These are phyloP conservation scores for Backusella australiensis DNA, from an alignment of 192 early-diverging fungal species.

Conservation along the genomic window DNA sequence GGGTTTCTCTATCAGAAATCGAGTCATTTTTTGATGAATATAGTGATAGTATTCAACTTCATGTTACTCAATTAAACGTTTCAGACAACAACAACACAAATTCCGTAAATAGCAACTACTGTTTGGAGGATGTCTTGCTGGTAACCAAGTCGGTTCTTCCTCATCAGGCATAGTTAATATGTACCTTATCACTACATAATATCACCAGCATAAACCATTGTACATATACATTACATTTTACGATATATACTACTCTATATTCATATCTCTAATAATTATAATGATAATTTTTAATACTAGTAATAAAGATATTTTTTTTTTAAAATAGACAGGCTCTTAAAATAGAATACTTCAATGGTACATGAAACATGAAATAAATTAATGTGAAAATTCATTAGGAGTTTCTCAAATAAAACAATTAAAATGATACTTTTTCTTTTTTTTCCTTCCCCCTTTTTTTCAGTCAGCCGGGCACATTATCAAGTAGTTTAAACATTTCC, in stretches of 20 bases:
- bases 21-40: slow-evolving; percentile 26
- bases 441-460: background rate
- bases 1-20: slow-evolving; percentile 41
- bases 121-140: background rate
- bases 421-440: background rate
- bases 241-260: background rate
- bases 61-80: background rate
- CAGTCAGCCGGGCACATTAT: background rate
- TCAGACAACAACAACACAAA: background rate
- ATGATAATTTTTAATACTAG: background rate
- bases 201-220: background rate
- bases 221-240: background rate
- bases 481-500: background rate
- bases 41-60: background rate
- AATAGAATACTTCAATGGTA: background rate
- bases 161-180: background rate
- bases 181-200: background rate
- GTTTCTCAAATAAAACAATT: background rate
- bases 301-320: background rate
- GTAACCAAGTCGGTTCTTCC: background rate
- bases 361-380: background rate
- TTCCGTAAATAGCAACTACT: background rate
- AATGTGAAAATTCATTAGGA: background rate
- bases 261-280: background rate
- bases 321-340: background rate